These are phyloP conservation scores for Ogataea hybrid DNA, from an alignment of 1,139 yeast species.

Conservation along the genomic window DNA sequence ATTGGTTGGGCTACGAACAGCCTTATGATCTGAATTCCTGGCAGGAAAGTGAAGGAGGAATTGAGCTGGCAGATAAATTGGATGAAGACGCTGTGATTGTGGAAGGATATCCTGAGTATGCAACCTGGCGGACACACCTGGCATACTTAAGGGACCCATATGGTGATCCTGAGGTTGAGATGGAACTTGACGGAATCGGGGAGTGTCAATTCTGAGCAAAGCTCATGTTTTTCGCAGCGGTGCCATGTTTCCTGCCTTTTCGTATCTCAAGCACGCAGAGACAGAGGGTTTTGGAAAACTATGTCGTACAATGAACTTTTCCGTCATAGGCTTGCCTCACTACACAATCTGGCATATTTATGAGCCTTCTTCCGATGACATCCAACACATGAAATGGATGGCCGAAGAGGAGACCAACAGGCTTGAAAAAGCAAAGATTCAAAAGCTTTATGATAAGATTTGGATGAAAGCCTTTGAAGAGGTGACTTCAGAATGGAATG, in stretches of 20 bases:
- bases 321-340: constrained; percentile 40
- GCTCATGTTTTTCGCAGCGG: constrained; percentile 37
- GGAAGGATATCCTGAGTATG: constrained; percentile 42
- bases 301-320: constrained; percentile 38
- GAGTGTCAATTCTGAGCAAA: constrained; percentile 39
- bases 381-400: constrained; percentile 48
- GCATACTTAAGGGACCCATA: constrained; percentile 40
- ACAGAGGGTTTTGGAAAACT: constrained; percentile 43
- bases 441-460: constrained; percentile 35
- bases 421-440: constrained; percentile 34
- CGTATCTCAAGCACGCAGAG: constrained; percentile 41
- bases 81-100: constrained; percentile 42
- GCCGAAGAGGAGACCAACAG: constrained; percentile 42
- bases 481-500: constrained; percentile 36
- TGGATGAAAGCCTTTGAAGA: constrained; percentile 40
- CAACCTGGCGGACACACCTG: constrained; percentile 43
- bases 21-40: constrained; percentile 41
- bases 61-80: constrained; percentile 35
- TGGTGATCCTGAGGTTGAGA: constrained; percentile 41
- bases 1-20: constrained; percentile 30
- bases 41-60: constrained; percentile 42
- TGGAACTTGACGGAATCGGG: constrained; percentile 42
- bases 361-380: constrained; percentile 43
- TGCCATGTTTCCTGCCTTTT: constrained; percentile 41
- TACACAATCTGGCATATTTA: constrained; percentile 45